These are phyloP conservation scores for Sextonia rubra DNA, from an alignment of 164 flowering plant genomes.

Conservation along the genomic window DNA sequence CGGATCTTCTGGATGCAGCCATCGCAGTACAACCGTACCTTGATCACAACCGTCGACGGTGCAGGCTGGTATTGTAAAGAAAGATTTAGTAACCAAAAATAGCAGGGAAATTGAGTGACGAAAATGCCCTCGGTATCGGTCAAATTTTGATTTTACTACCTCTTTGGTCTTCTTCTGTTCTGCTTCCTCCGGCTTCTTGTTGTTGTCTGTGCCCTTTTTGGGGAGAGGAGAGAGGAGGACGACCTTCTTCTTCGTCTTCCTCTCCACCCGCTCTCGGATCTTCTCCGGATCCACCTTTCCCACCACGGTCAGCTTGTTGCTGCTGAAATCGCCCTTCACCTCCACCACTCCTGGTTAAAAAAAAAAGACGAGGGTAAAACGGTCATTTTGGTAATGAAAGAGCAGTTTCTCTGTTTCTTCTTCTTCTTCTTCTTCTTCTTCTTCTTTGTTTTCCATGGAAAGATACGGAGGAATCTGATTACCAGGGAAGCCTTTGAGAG, in stretches of 20 bases:
- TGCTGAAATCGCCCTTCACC: constrained; percentile 23
- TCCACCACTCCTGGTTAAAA: constrained; percentile 34
- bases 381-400: too few species aligned
- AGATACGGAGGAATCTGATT: background rate
- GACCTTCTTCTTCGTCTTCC: constrained; percentile 48
- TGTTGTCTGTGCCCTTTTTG: constrained; percentile 21
- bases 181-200: constrained; percentile 13
- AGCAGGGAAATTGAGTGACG: too few species aligned
- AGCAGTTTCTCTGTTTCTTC: too few species aligned
- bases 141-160: constrained; percentile 6
- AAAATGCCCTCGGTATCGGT: too few species aligned
- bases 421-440: too few species aligned
- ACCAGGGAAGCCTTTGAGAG: constrained; percentile 53
- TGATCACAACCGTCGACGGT: constrained; percentile 51
- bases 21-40: constrained; percentile 66
- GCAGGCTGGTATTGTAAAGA: constrained; percentile 18
- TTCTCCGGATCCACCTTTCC: constrained; percentile 43
- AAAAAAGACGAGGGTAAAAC: too few species aligned
- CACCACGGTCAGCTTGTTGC: constrained; percentile 38
- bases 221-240: constrained; percentile 46
- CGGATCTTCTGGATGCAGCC: constrained; percentile 70
- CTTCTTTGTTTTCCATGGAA: too few species aligned
- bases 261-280: constrained; percentile 31
- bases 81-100: too few species aligned
- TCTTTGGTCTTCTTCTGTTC: constrained; percentile 24